Percentiles rank a stretch among this genome's conserved stretches.
Conservation (phyloP, 495 filamentous ascomycete genomes). For the Aspergillus asperescens region DNA sequence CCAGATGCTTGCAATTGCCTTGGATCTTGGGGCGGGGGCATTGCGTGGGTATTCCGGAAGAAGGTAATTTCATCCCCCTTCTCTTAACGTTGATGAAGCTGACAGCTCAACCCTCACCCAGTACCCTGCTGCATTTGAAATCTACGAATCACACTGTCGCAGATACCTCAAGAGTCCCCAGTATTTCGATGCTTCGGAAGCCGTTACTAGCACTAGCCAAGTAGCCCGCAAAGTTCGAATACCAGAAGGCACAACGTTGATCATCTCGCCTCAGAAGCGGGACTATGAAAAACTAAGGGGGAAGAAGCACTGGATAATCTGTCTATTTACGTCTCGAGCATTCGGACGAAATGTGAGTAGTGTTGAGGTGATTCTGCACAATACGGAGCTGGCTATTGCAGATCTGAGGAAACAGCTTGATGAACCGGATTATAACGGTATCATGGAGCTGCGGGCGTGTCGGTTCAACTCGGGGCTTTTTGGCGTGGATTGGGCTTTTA, state of each 20-base stretch:
- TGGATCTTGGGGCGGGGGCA: slow-evolving; percentile 42
- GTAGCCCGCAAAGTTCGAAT: slow-evolving; percentile 7
- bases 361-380: slow-evolving; percentile 30
- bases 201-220: background rate
- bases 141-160: slow-evolving; percentile 34
- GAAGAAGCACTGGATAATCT: slow-evolving; percentile 44
- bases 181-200: background rate
- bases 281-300: slow-evolving; percentile 16
- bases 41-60: slow-evolving; percentile 32
- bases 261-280: slow-evolving; percentile 38
- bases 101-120: slow-evolving; percentile 7
- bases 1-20: slow-evolving; percentile 45
- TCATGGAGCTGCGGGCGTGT: slow-evolving; percentile 32
- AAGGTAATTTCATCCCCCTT: slow-evolving; percentile 20
- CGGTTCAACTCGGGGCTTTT: slow-evolving; percentile 44
- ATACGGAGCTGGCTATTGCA: slow-evolving; percentile 34
- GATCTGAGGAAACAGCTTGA: slow-evolving; percentile 34
- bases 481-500: slow-evolving; percentile 32
- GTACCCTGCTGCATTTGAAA: slow-evolving; percentile 39
- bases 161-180: background rate
- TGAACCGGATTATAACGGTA: slow-evolving; percentile 4
- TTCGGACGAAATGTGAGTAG: slow-evolving; percentile 29
- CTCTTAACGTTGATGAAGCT: background rate
- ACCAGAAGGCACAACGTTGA: slow-evolving; percentile 37
- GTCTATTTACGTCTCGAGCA: slow-evolving; percentile 39